Base-by-base conservation (phyloP, 805 yeast species). In the Candida pseudoglaebosa region DNA sequence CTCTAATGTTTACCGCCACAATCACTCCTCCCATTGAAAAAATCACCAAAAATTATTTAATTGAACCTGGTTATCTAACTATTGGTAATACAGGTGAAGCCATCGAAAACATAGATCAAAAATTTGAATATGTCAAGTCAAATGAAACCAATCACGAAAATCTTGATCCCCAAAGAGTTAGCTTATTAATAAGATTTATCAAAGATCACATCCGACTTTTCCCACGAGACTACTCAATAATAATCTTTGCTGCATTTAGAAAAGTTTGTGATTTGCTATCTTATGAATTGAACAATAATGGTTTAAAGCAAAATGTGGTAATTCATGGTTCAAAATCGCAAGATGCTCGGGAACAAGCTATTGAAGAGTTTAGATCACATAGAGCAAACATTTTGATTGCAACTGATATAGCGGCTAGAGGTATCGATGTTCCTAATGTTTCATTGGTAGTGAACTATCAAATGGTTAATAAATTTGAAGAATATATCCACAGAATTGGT, bases 351-450 rank as follows among this genome's bases (percentile, higher is more conserved):
- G 98, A 91, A 53, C 62, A 62, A n/a, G 84, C 95, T 0, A 70
- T 91, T 13, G 61, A 65, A 7, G 69, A 77, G 24, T 71, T 91
- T 44, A 70, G 81, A 32, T 46, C 61, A 4, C 81, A 84, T 2
- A 60, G 64, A 17, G 74, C 73, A 0, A 81, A 79, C 37, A 68
- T 86, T 5, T 62, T 91, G 31, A 80, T 91, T 13, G 98, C 97
- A 3, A 93, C 98, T 0, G 96, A 91, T 57, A 88, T 91, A 17
- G 97, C 97, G 0, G 95, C 96, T 2, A 77, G 99, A 65, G 99
- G 99, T 56, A 77, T 91, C 32, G 98, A 93, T 59, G 80, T 91
- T n/a, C 82, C 88, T 1, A 75, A 85, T 48, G 95, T 91, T 5
- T 78, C 93, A 0, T 57, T 90, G 24, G 98, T 91, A 7, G 59